phyloP scores from a whole-genome alignment of 1,284 basidiomycete genomes.

The Omphalotus olearius region DNA sequence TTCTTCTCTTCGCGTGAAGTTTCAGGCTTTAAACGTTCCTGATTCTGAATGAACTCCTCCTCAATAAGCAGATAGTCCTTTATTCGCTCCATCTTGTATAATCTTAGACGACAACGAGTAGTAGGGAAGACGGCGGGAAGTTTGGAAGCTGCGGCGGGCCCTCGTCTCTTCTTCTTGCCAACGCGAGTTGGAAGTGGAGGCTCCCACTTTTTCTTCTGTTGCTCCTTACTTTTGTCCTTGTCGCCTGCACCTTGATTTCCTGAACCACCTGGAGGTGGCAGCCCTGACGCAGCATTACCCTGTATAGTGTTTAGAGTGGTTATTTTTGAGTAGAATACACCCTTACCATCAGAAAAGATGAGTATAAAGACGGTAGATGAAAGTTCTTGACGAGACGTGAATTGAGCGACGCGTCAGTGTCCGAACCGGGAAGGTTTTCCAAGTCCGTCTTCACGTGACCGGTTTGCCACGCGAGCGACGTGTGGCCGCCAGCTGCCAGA shows the following conservation, averaged over 20 bases:
- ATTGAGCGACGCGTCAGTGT: constrained; percentile 59
- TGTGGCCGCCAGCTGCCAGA: constrained; percentile 1
- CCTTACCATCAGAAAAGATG: constrained; percentile 24
- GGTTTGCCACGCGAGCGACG: constrained; percentile 22
- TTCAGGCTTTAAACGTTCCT: constrained; percentile 85
- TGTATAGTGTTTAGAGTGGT: constrained; percentile 24
- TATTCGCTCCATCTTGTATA: constrained; percentile 96
- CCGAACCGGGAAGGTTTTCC: constrained; percentile 25
- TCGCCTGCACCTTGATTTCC: constrained; percentile 52
- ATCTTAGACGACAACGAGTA: constrained; percentile 92
- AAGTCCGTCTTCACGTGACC: constrained; percentile 20
- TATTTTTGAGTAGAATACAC: not conserved
- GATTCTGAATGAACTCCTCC: constrained; percentile 97
- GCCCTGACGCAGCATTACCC: constrained; percentile 81
- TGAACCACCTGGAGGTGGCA: constrained; percentile 43
- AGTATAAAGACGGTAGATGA: constrained; percentile 10
- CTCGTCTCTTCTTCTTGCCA: constrained; percentile 91
- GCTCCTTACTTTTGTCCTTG: constrained; percentile 57
- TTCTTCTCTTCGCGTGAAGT: constrained; percentile 89
- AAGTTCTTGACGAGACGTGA: constrained; percentile 17
- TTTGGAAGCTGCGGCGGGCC: constrained; percentile 89
- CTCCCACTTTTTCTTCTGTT: constrained; percentile 97
- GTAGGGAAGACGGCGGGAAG: constrained; percentile 93
- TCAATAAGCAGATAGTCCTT: constrained; percentile 98
- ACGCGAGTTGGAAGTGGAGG: constrained; percentile 96